Base-by-base conservation (phyloP, 495 filamentous ascomycete genomes). In the Massariosphaeria phaeospora region DNA sequence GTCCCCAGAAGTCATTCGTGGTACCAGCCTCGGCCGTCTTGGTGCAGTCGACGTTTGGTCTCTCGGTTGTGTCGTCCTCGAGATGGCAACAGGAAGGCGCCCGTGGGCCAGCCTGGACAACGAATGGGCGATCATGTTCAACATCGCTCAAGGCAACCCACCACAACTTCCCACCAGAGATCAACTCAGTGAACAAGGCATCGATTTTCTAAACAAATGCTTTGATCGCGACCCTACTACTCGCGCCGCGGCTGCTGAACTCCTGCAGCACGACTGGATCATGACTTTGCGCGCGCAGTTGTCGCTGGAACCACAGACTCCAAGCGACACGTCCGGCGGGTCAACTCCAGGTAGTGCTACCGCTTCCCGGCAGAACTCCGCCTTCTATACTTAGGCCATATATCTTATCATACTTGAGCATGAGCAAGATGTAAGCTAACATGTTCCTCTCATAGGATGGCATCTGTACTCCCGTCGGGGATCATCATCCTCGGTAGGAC, bases 71-170 rank as follows among this genome's bases (percentile, higher is more conserved):
- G 93, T 98, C 50, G 87, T 97, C 60, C 80, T 96, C 25, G 93
- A 98, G 69, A 97, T 97, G 94, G 89, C 89, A 15, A 97, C 91
- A 1, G 93, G 93, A 26, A 81, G 89, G 45, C 84, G 94, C 24
- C 93, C 93, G 17, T 98, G 93, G 93, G 91, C 91, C n/a, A 85
- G 83, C 57, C 79, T 97, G 6, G 93, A 98, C 72, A 98, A 98
- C 68, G 93, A 98, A 69, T 98, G 93, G 91, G 93, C 93, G 29
- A 97, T 98, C 72, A 98, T 98, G 93, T 98, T 96, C 80, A 96
- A 97, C 70, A 98, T 98, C 57, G 93, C 93, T 2, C 90, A 95
- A 63, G 93, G 93, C 48, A 95, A 96, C 59, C 84, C 88, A 48
- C 93, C 93, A 2, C 83, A 86, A 56, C 75, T 97, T 26, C 93